These are phyloP conservation scores for Oidiodendron maius DNA, from an alignment of 495 filamentous ascomycete species.

Conservation along the genomic window DNA sequence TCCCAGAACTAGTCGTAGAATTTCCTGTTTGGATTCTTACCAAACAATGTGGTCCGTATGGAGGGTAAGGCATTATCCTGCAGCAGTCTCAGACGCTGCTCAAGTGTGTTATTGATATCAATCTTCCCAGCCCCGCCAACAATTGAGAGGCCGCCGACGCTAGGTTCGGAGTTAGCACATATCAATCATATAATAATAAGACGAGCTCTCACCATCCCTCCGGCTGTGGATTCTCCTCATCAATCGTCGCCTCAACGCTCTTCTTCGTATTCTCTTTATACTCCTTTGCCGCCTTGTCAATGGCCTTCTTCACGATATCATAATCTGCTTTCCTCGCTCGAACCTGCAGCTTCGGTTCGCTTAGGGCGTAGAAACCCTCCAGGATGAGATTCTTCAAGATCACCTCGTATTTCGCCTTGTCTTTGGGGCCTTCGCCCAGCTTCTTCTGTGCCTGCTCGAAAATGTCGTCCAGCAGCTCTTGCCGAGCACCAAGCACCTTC, in stretches of 20 bases:
- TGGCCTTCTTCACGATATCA: slow-evolving; percentile 65
- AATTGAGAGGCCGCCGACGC: slow-evolving; percentile 77
- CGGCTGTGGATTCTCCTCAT: slow-evolving; percentile 73
- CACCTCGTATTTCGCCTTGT: slow-evolving; percentile 65
- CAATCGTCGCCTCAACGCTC: slow-evolving; percentile 53
- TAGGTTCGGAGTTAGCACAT: slow-evolving; percentile 29
- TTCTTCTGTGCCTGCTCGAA: slow-evolving; percentile 72
- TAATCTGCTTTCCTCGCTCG: slow-evolving; percentile 75
- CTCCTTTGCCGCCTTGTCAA: slow-evolving; percentile 65
- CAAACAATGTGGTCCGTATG: slow-evolving; percentile 80
- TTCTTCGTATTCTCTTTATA: slow-evolving; percentile 73
- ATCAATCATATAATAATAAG: no score
- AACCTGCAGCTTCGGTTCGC: slow-evolving; percentile 68
- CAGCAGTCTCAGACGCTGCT: slow-evolving; percentile 80
- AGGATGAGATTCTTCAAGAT: slow-evolving; percentile 75
- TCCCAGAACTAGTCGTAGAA: slow-evolving; percentile 71
- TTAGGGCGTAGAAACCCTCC: slow-evolving; percentile 83
- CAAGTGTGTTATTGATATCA: slow-evolving; percentile 97
- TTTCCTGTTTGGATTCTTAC: slow-evolving; percentile 84
- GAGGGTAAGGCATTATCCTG: slow-evolving; percentile 79
- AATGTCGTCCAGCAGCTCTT: slow-evolving; percentile 87
- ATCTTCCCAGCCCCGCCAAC: slow-evolving; percentile 86
- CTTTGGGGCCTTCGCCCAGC: slow-evolving; percentile 57
- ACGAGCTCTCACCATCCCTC: slow-evolving; percentile 73
- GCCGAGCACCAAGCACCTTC: slow-evolving; percentile 74